A percentile compares a stretch with the other conserved stretches of the same genome.
Conservation (phyloP, 345 rosid genomes). For the Noccaea caerulescens region DNA sequence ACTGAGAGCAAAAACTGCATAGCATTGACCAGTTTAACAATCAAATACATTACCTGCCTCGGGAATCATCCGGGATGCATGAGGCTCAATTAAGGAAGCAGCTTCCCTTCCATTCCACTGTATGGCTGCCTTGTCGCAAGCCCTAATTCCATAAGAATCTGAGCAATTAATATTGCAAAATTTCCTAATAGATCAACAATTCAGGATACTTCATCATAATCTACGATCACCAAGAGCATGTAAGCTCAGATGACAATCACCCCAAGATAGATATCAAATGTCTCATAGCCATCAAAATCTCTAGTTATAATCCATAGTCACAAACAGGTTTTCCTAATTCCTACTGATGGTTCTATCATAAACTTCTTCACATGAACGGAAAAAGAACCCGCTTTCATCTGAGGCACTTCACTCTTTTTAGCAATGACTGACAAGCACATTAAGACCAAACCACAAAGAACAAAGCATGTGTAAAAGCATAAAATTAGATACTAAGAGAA, state of each 20-base stretch:
- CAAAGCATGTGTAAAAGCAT: constrained; percentile 1
- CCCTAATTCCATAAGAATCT: constrained; percentile 58
- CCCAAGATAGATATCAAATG: constrained; percentile 38
- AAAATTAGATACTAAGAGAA: constrained; percentile 32
- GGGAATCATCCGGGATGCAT: constrained; percentile 61
- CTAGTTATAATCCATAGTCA: background rate
- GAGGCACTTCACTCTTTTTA: constrained; percentile 24
- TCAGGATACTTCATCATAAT: constrained; percentile 38
- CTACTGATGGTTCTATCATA: constrained; percentile 62
- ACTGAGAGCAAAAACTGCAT: constrained; percentile 21
- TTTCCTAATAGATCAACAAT: constrained; percentile 44
- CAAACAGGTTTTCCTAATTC: constrained; percentile 6
- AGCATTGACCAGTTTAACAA: constrained; percentile 20
- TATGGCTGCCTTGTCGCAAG: constrained; percentile 80
- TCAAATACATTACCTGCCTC: constrained; percentile 60
- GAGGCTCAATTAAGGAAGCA: constrained; percentile 81
- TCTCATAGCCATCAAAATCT: constrained; percentile 23
- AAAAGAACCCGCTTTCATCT: constrained; percentile 16
- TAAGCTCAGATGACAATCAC: constrained; percentile 47
- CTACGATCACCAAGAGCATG: constrained; percentile 13
- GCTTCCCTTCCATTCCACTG: constrained; percentile 83
- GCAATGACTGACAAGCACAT: constrained; percentile 17
- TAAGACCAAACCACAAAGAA: constrained; percentile 11
- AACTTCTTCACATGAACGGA: constrained; percentile 45
- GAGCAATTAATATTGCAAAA: constrained; percentile 41